These are phyloP conservation scores for Isochrysis galbana DNA, from an alignment of 78 protist genomes.

Conservation along the genomic window DNA sequence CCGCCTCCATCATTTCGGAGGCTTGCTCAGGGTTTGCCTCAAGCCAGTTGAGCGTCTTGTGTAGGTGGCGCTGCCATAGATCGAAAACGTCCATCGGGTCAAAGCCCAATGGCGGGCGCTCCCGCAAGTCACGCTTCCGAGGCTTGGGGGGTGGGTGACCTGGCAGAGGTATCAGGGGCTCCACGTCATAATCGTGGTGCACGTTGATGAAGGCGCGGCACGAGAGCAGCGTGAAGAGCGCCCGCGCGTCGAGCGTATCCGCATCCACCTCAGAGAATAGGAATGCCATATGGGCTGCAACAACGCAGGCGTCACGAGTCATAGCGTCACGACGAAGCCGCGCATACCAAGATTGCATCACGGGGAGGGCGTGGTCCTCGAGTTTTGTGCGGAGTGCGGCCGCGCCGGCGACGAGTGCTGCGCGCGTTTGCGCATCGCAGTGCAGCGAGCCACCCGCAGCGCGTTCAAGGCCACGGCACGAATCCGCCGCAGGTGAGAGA, in stretches of 20 bases:
- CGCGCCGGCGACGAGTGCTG: background rate
- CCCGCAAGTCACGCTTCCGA: background rate
- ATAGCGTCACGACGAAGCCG: background rate
- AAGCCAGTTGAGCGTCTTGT: background rate
- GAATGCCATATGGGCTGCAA: constrained; percentile 10
- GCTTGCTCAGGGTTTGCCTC: background rate
- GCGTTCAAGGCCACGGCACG: background rate
- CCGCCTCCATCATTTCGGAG: background rate
- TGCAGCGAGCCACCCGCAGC: background rate
- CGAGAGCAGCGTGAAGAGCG: background rate
- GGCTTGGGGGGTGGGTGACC: background rate
- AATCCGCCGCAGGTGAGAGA: background rate
- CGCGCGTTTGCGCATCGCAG: background rate
- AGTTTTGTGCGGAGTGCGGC: constrained; percentile 11
- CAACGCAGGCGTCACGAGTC: background rate
- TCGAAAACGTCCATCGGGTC: background rate
- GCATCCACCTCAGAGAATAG: background rate
- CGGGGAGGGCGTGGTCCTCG: constrained; percentile 11
- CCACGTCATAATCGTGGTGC: background rate
- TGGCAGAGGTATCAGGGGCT: background rate
- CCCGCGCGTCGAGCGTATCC: background rate
- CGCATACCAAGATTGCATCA: constrained; percentile 10
- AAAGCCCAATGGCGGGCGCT: background rate
- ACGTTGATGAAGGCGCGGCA: constrained; percentile 8
- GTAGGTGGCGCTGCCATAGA: constrained; percentile 5